Evolutionary conservation across 2,329 filamentous ascomycete species (phyloP).

Genomic region (Diaporthe vexans): DNA sequence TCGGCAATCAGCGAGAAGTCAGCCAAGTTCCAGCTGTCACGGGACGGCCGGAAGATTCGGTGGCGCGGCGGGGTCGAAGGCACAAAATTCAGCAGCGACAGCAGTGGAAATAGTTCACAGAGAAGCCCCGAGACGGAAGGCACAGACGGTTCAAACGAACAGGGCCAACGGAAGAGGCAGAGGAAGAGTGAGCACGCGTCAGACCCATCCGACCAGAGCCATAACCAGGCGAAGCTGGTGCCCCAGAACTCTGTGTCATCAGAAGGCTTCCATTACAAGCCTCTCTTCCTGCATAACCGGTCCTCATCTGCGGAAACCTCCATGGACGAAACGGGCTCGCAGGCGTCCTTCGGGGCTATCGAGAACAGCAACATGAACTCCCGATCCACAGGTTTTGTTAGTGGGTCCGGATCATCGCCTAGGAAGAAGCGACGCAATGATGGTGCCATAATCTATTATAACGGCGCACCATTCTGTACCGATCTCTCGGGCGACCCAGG

Average conservation of each 20-base stretch:
- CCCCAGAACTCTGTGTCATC: slow-evolving; percentile 54
- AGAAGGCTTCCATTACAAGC: slow-evolving; percentile 73
- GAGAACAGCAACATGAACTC: slow-evolving; percentile 64
- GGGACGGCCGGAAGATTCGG: slow-evolving; percentile 82
- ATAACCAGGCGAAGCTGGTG: slow-evolving; percentile 54
- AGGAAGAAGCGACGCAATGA: slow-evolving; percentile 69
- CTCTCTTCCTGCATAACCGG: slow-evolving; percentile 68
- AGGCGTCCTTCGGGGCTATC: slow-evolving; percentile 57
- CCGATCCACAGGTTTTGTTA: slow-evolving; percentile 61
- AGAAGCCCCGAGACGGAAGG: slow-evolving; percentile 65
- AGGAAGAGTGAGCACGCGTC: slow-evolving; percentile 57
- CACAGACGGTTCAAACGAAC: slow-evolving; percentile 58
- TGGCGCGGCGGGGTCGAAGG: slow-evolving; percentile 80
- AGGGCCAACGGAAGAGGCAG: slow-evolving; percentile 59
- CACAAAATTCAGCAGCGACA: slow-evolving; percentile 76
- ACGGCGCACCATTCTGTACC: slow-evolving; percentile 82
- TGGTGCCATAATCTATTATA: slow-evolving; percentile 88
- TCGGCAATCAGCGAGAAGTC: slow-evolving; percentile 79
- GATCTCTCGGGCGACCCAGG: slow-evolving; percentile 80
- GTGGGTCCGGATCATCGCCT: slow-evolving; percentile 62
- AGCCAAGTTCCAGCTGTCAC: slow-evolving; percentile 81
- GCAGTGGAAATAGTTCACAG: slow-evolving; percentile 63
- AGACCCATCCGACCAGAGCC: slow-evolving; percentile 53
- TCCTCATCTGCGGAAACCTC: slow-evolving; percentile 63
- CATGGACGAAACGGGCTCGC: slow-evolving; percentile 61